A percentile compares a stretch with the other conserved stretches of the same genome.
Evolutionary conservation across 202 grass and related monocot species (phyloP).

Genomic region (Carex sylvatica): DNA sequence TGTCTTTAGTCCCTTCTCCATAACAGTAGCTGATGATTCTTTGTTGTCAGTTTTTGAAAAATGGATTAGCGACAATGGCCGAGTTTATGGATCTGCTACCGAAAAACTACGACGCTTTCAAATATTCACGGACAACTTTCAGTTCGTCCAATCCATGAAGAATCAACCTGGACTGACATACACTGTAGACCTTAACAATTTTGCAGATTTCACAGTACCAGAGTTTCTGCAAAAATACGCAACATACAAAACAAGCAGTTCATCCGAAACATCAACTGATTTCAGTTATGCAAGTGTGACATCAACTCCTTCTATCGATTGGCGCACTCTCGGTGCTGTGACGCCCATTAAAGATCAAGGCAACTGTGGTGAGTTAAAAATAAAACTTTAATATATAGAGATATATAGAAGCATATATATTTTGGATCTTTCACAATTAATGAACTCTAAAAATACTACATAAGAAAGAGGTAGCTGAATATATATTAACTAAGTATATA

Average conservation of each 20-base stretch:
- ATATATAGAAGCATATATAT: too few species aligned
- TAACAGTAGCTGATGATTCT: not conserved
- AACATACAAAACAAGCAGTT: not conserved
- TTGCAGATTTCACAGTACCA: conserved; percentile 14
- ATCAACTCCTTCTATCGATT: not conserved
- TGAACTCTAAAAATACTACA: too few species aligned
- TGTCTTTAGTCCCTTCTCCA: not conserved
- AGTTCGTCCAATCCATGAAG: conserved; percentile 21
- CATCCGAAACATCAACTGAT: too few species aligned
- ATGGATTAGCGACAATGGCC: not conserved
- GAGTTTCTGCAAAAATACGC: not conserved
- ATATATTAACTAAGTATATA: not conserved
- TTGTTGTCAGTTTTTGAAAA: not conserved
- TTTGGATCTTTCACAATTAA: not conserved
- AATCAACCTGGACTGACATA: not conserved
- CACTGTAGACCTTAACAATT: not conserved
- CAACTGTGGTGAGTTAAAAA: not conserved
- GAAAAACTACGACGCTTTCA: not conserved
- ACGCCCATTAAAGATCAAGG: not conserved
- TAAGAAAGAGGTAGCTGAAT: too few species aligned
- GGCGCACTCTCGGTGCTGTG: not conserved
- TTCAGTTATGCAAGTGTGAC: not conserved
- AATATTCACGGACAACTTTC: conserved; percentile 7
- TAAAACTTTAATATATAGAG: not conserved
- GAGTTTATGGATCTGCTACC: not conserved